Base-by-base conservation (phyloP, 1,284 basidiomycete species). In the Schizopora paradoxa region DNA sequence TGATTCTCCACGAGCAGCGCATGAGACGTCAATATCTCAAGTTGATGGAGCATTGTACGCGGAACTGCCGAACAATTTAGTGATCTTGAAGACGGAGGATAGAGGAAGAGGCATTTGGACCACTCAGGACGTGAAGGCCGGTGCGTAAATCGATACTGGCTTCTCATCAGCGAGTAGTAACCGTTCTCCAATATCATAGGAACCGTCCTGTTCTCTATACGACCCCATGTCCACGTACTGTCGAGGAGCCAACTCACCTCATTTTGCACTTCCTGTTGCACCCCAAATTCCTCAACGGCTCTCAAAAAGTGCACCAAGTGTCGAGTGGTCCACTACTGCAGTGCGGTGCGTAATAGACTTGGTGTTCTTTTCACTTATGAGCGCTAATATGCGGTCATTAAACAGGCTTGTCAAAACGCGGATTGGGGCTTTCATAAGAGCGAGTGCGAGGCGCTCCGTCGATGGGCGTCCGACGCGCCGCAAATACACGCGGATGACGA, bases 341-440 rank as follows among this genome's bases (percentile, higher is more conserved):
- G 79, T 40, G 54, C 69, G 6, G 90, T 91, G 54, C 14, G 56
- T 53, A 37, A 43, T 34, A 6, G 44, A n/a, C 61, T 55, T 44
- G 19, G 4, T 23, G n/a, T 6, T 8, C 6, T 19, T 14, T 25
- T 18, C 31, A 26, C 33, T 45, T 18, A 32, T 18, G 19, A 18
- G 33, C 34, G 31, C 11, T 29, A 37, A 26, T 14, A 28, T 43
- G 45, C 45, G 19, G 45, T 23, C 33, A 25, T 23, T 2, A 8
- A 31, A 4, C 50, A 92, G 89, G 61, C 59, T 27, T 95, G 92
- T 57, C 90, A 93, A 66, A 77, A 67, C 27, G 61, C 64, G 32
- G 91, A 93, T 58, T 95, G 91, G 91, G 31, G 59, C 0, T 39
- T 73, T 1, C 91, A 95, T 61, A 87, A 84, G 62, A 61, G 63